These are phyloP conservation scores for Gyrodon lividus DNA, from an alignment of 768 basidiomycete genomes.

Conservation along the genomic window DNA sequence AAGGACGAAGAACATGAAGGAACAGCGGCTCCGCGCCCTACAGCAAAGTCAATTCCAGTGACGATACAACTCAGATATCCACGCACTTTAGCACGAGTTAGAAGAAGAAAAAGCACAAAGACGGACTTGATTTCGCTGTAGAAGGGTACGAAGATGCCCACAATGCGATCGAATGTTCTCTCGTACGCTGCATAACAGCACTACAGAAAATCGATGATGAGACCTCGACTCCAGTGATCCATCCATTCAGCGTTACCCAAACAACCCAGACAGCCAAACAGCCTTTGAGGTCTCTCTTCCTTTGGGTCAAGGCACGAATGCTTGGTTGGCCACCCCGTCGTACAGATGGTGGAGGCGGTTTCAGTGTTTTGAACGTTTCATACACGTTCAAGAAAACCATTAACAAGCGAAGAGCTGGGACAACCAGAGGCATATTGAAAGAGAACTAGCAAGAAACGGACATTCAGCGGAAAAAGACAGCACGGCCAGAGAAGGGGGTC, in stretches of 20 bases:
- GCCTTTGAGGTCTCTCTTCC: slow-evolving; percentile 86
- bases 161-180: slow-evolving; percentile 57
- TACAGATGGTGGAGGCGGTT: slow-evolving; percentile 54
- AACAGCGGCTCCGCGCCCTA: slow-evolving; percentile 87
- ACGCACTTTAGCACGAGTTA: slow-evolving; percentile 73
- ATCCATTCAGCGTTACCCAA: slow-evolving; percentile 55
- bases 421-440: slow-evolving; percentile 61
- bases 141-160: slow-evolving; percentile 77
- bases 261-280: slow-evolving; percentile 82
- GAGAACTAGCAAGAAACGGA: slow-evolving; percentile 5
- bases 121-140: slow-evolving; percentile 81
- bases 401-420: slow-evolving; percentile 61
- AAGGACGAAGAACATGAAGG: slow-evolving; percentile 75
- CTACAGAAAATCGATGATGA: slow-evolving; percentile 36
- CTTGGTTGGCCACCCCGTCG: slow-evolving; percentile 58
- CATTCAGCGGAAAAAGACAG: slow-evolving; percentile 6
- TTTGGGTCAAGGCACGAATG: slow-evolving; percentile 62
- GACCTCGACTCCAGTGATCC: slow-evolving; percentile 6
- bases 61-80: slow-evolving; percentile 2
- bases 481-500: neutral
- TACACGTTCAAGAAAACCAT: slow-evolving; percentile 80
- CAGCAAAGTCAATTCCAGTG: slow-evolving; percentile 10
- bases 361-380: slow-evolving; percentile 82
- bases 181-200: slow-evolving; percentile 70
- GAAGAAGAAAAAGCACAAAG: slow-evolving; percentile 66